phyloP scores from a whole-genome alignment of 768 basidiomycete species.

The Cytidiella melzeri region DNA sequence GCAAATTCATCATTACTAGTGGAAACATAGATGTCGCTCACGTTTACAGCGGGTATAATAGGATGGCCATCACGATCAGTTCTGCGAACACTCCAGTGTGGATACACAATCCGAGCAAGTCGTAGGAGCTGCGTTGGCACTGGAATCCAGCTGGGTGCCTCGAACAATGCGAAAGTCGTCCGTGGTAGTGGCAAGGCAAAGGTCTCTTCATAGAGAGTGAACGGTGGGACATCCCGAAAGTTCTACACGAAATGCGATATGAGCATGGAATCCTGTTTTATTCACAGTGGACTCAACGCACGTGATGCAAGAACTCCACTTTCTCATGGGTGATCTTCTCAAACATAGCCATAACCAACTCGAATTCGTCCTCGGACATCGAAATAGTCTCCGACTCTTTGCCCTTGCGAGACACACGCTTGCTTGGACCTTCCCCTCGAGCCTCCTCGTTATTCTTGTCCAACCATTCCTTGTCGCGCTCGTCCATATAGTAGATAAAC shows the following conservation, averaged over 20 bases:
- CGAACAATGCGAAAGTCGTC: slow-evolving; percentile 62
- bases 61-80: slow-evolving; percentile 73
- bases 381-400: slow-evolving; percentile 76
- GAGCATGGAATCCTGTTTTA: too few species aligned
- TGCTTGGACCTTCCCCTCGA: slow-evolving; percentile 78
- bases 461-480: slow-evolving; percentile 93
- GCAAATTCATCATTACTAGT: slow-evolving; percentile 7
- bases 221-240: slow-evolving; percentile 58
- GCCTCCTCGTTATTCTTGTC: slow-evolving; percentile 86
- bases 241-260: not conserved
- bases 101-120: slow-evolving; percentile 69
- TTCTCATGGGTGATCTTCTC: slow-evolving; percentile 89
- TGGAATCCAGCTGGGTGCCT: slow-evolving; percentile 66
- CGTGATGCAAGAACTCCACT: slow-evolving; percentile 85
- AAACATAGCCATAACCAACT: slow-evolving; percentile 90
- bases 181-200: slow-evolving; percentile 56
- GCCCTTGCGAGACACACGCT: slow-evolving; percentile 73
- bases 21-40: slow-evolving; percentile 31
- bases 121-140: slow-evolving; percentile 54
- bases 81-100: slow-evolving; percentile 87
- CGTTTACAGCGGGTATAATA: slow-evolving; percentile 86
- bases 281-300: slow-evolving; percentile 38
- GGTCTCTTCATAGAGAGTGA: slow-evolving; percentile 65
- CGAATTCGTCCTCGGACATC: slow-evolving; percentile 89
- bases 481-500: slow-evolving; percentile 91